Conservation (phyloP, 305 asterid species). For the Fraxinus latifolia region DNA sequence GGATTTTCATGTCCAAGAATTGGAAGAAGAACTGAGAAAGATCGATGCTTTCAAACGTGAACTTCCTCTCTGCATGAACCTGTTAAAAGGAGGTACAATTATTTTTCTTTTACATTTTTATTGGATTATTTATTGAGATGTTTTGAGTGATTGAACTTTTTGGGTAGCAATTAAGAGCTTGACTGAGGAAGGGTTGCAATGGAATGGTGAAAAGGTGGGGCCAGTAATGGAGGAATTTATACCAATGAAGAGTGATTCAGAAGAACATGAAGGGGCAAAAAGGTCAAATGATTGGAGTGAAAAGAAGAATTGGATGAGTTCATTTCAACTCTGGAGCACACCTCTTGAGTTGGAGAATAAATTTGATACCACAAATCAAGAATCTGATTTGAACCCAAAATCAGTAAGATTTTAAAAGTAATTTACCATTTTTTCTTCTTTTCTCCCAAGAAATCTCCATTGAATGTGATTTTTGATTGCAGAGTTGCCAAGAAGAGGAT, state of each 20-base stretch:
- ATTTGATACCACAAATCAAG: constrained; percentile 12
- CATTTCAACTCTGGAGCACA: constrained; percentile 54
- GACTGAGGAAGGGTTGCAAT: constrained; percentile 36
- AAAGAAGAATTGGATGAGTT: constrained; percentile 52
- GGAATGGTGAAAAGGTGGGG: constrained; percentile 26
- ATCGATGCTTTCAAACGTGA: constrained; percentile 49
- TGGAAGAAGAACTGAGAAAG: constrained; percentile 52
- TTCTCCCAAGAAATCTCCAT: not conserved
- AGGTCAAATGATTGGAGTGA: constrained; percentile 33
- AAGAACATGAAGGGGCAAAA: constrained; percentile 30
- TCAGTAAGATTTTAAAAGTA: constrained; percentile 14
- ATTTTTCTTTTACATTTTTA: no score
- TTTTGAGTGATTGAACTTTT: constrained; percentile 32
- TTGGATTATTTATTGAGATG: not conserved
- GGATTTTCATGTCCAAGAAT: constrained; percentile 24
- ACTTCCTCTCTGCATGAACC: constrained; percentile 16
- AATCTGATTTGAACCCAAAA: constrained; percentile 23
- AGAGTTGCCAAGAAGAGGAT: constrained; percentile 26
- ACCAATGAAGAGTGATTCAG: constrained; percentile 22
- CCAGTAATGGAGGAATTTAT: constrained; percentile 37
- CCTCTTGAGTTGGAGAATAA: constrained; percentile 35
- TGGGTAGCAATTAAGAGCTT: constrained; percentile 43
- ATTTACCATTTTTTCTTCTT: not conserved
- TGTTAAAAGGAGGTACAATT: not conserved
- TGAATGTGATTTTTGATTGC: not conserved